Evolutionary conservation across 108 stramenopile genomes (phyloP).

Genomic region (Nitzschia inconspicua): DNA sequence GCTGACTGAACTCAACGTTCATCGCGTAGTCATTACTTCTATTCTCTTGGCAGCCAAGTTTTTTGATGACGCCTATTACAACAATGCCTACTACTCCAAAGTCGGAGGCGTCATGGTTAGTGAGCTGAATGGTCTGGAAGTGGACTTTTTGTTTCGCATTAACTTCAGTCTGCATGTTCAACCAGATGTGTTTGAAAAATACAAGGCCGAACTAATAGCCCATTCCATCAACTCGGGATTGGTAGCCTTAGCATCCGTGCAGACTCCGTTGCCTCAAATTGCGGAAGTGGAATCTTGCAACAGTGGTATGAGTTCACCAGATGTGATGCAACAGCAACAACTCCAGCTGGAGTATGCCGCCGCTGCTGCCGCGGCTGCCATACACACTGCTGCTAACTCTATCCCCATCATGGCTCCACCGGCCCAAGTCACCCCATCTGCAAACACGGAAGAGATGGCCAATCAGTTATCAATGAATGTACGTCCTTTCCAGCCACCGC

Average conservation of each 20-base stretch:
- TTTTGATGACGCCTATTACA: constrained; percentile 99
- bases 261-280: constrained; percentile 10
- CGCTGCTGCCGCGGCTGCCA: neutral
- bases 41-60: constrained; percentile 97
- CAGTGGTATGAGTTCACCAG: neutral
- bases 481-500: too few species aligned
- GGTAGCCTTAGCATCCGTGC: neutral
- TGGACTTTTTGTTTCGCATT: constrained; percentile 93
- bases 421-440: neutral
- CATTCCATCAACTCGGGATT: constrained; percentile 34
- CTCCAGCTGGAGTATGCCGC: neutral
- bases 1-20: constrained; percentile 94
- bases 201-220: constrained; percentile 73
- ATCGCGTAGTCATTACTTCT: constrained; percentile 94
- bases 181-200: constrained; percentile 81
- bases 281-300: constrained; percentile 2
- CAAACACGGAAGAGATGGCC: neutral
- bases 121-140: constrained; percentile 93
- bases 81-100: constrained; percentile 98
- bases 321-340: neutral
- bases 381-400: neutral
- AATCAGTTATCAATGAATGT: neutral
- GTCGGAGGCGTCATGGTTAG: constrained; percentile 84
- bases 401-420: neutral
- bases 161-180: constrained; percentile 94